phyloP scores from a whole-genome alignment of 352 stramenopile species.

The Phytophthora kernoviae region DNA sequence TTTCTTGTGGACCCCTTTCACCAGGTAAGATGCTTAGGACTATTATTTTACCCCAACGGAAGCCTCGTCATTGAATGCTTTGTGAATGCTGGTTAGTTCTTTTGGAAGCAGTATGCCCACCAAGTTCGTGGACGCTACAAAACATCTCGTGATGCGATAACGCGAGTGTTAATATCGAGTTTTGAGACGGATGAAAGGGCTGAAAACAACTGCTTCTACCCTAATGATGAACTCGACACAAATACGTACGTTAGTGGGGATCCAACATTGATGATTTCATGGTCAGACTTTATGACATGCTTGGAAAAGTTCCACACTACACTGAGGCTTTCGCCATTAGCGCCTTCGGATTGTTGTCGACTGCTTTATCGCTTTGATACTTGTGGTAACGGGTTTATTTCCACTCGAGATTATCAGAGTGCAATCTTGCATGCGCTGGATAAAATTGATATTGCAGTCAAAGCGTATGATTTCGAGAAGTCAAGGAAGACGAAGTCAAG shows the following conservation, averaged over 20 bases:
- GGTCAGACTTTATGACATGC: slow-evolving; percentile 27
- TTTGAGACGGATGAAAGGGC: slow-evolving; percentile 7
- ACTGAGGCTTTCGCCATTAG: slow-evolving; percentile 8
- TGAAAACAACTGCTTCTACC: neutral
- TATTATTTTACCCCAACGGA: neutral
- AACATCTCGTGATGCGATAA: slow-evolving; percentile 16
- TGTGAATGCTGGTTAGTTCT: slow-evolving; percentile 23
- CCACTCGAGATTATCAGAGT: slow-evolving; percentile 16
- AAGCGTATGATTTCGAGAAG: slow-evolving; percentile 12
- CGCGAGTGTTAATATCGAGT: slow-evolving; percentile 4
- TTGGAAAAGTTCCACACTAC: slow-evolving; percentile 30
- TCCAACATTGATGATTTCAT: slow-evolving; percentile 2
- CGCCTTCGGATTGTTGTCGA: slow-evolving; percentile 33
- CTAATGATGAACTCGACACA: slow-evolving; percentile 2
- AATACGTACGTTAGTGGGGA: neutral
- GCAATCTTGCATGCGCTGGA: slow-evolving; percentile 16
- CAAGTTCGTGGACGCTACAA: slow-evolving; percentile 11
- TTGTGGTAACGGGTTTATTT: slow-evolving; percentile 30
- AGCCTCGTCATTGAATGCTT: neutral
- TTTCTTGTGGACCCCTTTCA: slow-evolving; percentile 53
- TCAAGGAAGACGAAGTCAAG: slow-evolving; percentile 5
- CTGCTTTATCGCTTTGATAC: slow-evolving; percentile 52
- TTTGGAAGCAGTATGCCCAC: slow-evolving; percentile 38
- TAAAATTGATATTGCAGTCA: slow-evolving; percentile 7
- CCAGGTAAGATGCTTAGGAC: slow-evolving; percentile 22